Evolutionary conservation across 805 yeast species (phyloP).

Genomic region (Wickerhamiella musiphila): DNA sequence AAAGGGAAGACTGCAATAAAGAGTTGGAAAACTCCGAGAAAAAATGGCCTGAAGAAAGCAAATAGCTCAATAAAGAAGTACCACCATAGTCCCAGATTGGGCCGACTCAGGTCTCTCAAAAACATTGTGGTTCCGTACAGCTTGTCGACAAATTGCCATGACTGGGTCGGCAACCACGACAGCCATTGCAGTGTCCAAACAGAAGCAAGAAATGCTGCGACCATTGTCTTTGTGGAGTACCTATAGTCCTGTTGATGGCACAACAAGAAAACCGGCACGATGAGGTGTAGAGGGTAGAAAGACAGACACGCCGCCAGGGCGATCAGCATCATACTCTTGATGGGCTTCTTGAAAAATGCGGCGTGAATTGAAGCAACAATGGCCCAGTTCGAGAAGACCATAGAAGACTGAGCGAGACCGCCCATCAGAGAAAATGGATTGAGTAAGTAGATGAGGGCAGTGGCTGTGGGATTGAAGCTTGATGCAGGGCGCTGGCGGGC

Average conservation of each 20-base stretch:
- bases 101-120: slow-evolving; percentile 50
- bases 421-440: slow-evolving; percentile 69
- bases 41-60: slow-evolving; percentile 71
- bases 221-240: slow-evolving; percentile 5
- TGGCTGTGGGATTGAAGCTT: slow-evolving; percentile 25
- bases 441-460: slow-evolving; percentile 50
- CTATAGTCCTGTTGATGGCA: neutral
- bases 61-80: slow-evolving; percentile 92
- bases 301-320: slow-evolving; percentile 50
- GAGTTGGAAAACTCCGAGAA: slow-evolving; percentile 66
- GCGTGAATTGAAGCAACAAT: slow-evolving; percentile 31
- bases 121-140: slow-evolving; percentile 36
- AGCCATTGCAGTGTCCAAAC: slow-evolving; percentile 11
- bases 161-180: slow-evolving; percentile 16
- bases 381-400: slow-evolving; percentile 40
- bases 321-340: slow-evolving; percentile 33
- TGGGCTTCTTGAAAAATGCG: slow-evolving; percentile 26
- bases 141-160: slow-evolving; percentile 29
- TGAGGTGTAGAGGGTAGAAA: slow-evolving; percentile 40
- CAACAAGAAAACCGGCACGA: slow-evolving; percentile 36
- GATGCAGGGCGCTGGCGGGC: slow-evolving; percentile 18
- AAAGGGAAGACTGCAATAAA: slow-evolving; percentile 47
- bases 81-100: slow-evolving; percentile 98
- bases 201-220: slow-evolving; percentile 7
- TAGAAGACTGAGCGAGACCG: slow-evolving; percentile 51